A percentile compares a stretch with the other conserved stretches of the same genome.
These are phyloP conservation scores for Sungouiella thailandica DNA, from an alignment of 805 yeast genomes.

Conservation along the genomic window DNA sequence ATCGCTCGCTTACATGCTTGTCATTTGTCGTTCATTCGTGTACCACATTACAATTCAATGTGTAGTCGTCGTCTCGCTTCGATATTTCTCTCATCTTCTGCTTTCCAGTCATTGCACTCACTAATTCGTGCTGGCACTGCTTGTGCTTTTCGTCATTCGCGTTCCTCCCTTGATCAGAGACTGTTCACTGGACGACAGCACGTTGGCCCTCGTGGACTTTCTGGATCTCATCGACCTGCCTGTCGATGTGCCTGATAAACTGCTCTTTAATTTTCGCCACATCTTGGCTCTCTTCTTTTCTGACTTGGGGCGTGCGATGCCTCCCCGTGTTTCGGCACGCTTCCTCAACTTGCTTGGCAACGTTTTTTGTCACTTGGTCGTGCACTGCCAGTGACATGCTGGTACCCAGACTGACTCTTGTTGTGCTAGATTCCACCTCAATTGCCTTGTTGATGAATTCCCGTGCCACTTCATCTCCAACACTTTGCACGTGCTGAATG, in stretches of 20 bases:
- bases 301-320: constrained; percentile 3
- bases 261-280: constrained; percentile 19
- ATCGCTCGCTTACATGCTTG: no score
- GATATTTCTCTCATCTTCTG: no score
- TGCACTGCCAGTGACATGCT: constrained; percentile 22
- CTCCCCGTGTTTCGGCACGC: constrained; percentile 6
- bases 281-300: constrained; percentile 3
- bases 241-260: constrained; percentile 24
- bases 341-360: constrained; percentile 24
- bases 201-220: constrained; percentile 7
- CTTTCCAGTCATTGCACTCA: no score
- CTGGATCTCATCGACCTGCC: constrained; percentile 19
- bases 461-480: constrained; percentile 30
- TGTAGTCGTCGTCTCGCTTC: no score
- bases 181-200: constrained; percentile 1
- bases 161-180: no score
- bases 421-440: constrained; percentile 20
- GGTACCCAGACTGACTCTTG: no score
- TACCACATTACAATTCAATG: no score
- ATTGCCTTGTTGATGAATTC: constrained; percentile 29
- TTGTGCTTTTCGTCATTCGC: no score
- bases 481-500: constrained; percentile 23
- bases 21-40: no score
- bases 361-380: constrained; percentile 27
- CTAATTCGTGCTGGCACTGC: no score